Conservation (phyloP, 257 asterid genomes). For the Solanum piurae region DNA sequence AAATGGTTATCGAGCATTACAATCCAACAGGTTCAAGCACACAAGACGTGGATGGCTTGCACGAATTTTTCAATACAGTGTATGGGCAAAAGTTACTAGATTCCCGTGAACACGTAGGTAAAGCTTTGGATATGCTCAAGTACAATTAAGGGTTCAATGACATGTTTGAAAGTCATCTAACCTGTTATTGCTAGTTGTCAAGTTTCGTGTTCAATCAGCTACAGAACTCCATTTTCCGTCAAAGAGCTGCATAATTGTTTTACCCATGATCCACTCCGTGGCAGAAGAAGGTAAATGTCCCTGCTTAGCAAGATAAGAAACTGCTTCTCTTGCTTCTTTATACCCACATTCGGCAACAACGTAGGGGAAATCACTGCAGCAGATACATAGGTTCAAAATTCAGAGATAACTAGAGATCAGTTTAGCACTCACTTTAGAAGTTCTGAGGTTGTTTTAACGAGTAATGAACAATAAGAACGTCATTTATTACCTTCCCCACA, state of each 20-base stretch:
- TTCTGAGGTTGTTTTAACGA: not conserved
- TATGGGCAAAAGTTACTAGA: not conserved
- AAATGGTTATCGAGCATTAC: not conserved
- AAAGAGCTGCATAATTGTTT: conserved; percentile 42
- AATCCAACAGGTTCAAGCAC: not conserved
- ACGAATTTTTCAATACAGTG: not conserved
- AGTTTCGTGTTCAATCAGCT: not conserved
- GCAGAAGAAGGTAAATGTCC: conserved; percentile 38
- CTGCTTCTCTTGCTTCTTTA: conserved; percentile 66
- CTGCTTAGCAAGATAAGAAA: conserved; percentile 22
- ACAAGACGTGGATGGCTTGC: not conserved
- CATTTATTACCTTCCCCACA: conserved; percentile 85
- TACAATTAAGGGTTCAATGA: not conserved
- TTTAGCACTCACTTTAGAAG: not conserved
- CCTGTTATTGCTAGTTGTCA: not conserved
- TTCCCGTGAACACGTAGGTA: not conserved
- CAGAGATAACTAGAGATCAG: not conserved
- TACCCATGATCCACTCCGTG: conserved; percentile 65
- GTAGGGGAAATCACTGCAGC: conserved; percentile 69
- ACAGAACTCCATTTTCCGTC: conserved; percentile 19
- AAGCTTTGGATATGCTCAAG: not conserved
- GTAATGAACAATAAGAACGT: not conserved
- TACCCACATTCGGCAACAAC: conserved; percentile 69
- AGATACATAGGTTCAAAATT: not conserved
- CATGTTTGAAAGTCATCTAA: not conserved